Base-by-base conservation (phyloP, 257 asterid genomes). In the Vinca minor region DNA sequence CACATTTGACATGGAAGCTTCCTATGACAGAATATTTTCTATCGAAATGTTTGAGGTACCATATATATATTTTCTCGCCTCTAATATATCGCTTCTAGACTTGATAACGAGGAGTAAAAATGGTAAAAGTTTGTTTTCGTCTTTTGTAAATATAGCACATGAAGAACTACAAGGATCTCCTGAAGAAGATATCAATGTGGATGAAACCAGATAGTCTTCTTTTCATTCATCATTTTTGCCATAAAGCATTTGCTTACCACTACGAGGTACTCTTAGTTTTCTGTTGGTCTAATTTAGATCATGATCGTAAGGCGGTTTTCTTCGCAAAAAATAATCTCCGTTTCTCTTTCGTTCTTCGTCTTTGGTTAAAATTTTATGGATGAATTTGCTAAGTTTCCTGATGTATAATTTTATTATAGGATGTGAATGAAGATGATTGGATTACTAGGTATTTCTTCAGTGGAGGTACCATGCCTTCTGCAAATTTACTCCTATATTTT, bases 401-500 rank as follows among this genome's bases (percentile, higher is more conserved):
- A 36, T 57, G 25, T 49, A 57, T 41, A 57, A 34, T 1, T 25
- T 55, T n/a, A n/a, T 15, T 64, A 75, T 77, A 86, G 98, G 96
- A 89, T 71, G 77, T 85, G 47, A 85, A 68, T 21, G 95, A 87
- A 21, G 98, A 92, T 23, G 96, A 92, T 68, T 89, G 96, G 98
- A 92, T 92, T 59, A 92, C 96, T 61, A 78, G 95, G 71, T 87
- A 92, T 77, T 92, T 89, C 87, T 92, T 92, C 63, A 74, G 85
- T 4, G 96, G 98, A 32, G 98, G 98, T 56, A 92, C 95, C 59
- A 92, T 92, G 95, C 96, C 96, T 56, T 78, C 96, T 0, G 96
- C 96, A 54, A 81, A 85, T 71, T 75, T 89, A 72, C 96, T 92
- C 65, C 95, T 92, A n/a, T 92, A 92, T 80, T 92, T 87, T 79